Percentiles rank a stretch among this genome's conserved stretches.
Conservation (phyloP, 1,139 yeast species). For the Kluyveromyces sp. region DNA sequence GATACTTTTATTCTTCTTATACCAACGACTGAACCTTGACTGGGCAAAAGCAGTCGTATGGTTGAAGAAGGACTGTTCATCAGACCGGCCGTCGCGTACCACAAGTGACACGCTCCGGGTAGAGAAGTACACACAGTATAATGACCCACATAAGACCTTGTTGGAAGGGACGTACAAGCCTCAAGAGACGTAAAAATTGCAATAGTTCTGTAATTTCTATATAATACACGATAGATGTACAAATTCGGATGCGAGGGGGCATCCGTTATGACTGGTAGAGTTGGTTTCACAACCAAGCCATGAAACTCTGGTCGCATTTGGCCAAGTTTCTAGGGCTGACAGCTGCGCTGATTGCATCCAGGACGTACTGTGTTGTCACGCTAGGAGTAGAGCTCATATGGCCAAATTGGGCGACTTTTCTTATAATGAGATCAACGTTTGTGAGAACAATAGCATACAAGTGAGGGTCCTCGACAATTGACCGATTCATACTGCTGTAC, state of each 20-base stretch:
- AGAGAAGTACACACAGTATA: conserved; percentile 1
- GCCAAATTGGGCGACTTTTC: conserved; percentile 63
- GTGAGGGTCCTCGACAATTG: conserved; percentile 58
- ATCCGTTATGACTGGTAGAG: too few species aligned
- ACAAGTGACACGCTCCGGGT: not conserved
- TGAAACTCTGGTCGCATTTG: conserved; percentile 87
- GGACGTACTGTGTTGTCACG: conserved; percentile 88
- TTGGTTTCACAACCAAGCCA: conserved; percentile 66
- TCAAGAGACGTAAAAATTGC: not conserved
- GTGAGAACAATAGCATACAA: conserved; percentile 80
- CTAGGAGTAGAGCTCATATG: conserved; percentile 67
- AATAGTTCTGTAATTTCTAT: not conserved
- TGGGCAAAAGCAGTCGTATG: conserved; percentile 7
- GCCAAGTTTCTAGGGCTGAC: conserved; percentile 94
- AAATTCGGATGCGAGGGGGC: not conserved
- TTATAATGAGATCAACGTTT: conserved; percentile 79
- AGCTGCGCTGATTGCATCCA: conserved; percentile 89
- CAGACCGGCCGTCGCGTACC: not conserved
- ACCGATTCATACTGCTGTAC: conserved; percentile 76
- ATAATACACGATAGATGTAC: not conserved
- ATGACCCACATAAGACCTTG: conserved; percentile 1
- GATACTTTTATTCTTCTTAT: not conserved
- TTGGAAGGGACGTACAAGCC: conserved; percentile 2
- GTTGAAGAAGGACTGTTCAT: not conserved
- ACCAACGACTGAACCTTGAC: conserved; percentile 5